Evolutionary conservation across 1,284 basidiomycete genomes (phyloP), one percentile per base, ranked within the genome.

Genomic region (Uromyces viciae-fabae): DNA sequence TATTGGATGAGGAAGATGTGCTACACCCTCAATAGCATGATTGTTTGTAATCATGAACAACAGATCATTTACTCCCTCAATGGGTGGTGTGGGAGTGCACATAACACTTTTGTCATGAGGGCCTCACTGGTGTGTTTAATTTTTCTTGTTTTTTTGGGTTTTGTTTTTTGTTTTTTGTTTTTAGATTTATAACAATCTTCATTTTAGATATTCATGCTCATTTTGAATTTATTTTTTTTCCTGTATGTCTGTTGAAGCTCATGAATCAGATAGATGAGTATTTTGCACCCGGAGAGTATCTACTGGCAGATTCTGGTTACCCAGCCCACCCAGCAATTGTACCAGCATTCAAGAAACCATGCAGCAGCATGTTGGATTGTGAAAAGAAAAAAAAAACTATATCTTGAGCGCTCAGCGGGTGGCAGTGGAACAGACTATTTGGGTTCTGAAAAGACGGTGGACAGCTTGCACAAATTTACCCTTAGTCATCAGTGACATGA

Each of bases 291-390:
- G 75, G 62, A 17, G 22, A 68, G n/a, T 77, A 77, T 38, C 33
- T 77, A 22, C 42, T 77, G 42, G 75, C 62, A 3, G 75, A 77
- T 28, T 77, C 46, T 8, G 75, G 31, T 14, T 77, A 77, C 22
- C 46, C 72, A 15, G 33, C 75, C 19, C 9, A 58, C 1, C 2
- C 40, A 5, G 54, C 62, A 3, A 38, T 42, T 4, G 28, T 66
- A 38, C 75, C 75, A 36, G 62, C 58, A 3, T 68, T 66, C 62
- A 77, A 77, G 46, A 25, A 36, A 19, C 2, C 68, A 1, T 33
- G 17, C 22, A 22, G 68, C 17, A 4, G 28, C 7, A 17, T 9
- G 8, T 46, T 71, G 2, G 43, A 25, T 19, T 25, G 28, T 2
- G 28, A 71, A 2, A 77, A 77, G 60, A 28, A 66, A 40, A 25